Evolutionary conservation across 495 filamentous ascomycete genomes (phyloP).

Genomic region (Podospora appendiculata): DNA sequence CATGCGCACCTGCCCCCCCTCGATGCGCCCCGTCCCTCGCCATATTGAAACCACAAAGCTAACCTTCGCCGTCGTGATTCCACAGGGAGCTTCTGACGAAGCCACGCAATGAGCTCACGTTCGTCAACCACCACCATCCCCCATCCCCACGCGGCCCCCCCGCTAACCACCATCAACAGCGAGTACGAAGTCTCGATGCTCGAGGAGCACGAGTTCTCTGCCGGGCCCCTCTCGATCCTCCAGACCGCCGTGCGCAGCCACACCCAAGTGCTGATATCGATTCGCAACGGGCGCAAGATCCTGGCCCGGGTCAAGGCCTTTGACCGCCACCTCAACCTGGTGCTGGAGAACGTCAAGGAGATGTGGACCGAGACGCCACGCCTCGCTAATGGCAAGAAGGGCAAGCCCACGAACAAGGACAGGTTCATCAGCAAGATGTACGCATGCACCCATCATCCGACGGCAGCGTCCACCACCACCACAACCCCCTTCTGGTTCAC

Average conservation of each 20-base stretch:
- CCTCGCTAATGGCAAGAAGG: conserved; percentile 66
- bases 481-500: conserved; percentile 23
- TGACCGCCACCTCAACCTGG: conserved; percentile 31
- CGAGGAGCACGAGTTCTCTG: conserved; percentile 84
- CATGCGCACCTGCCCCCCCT: not conserved
- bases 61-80: not conserved
- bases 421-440: conserved; percentile 95
- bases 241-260: conserved; percentile 84
- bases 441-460: no score
- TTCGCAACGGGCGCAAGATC: conserved; percentile 59
- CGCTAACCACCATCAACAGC: conserved; percentile 27
- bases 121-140: conserved; percentile 26
- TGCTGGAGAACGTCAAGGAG: conserved; percentile 58
- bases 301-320: conserved; percentile 43
- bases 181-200: conserved; percentile 86
- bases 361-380: conserved; percentile 98
- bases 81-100: conserved; percentile 71
- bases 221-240: conserved; percentile 62
- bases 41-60: no score
- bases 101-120: conserved; percentile 75
- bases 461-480: no score
- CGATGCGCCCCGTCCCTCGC: no score
- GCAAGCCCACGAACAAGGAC: conserved; percentile 92
- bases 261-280: conserved; percentile 87
- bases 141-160: not conserved